Percentiles rank a stretch among this genome's conserved stretches.
Conservation (phyloP, 2,329 filamentous ascomycete genomes). For the Venturia oleaginea region DNA sequence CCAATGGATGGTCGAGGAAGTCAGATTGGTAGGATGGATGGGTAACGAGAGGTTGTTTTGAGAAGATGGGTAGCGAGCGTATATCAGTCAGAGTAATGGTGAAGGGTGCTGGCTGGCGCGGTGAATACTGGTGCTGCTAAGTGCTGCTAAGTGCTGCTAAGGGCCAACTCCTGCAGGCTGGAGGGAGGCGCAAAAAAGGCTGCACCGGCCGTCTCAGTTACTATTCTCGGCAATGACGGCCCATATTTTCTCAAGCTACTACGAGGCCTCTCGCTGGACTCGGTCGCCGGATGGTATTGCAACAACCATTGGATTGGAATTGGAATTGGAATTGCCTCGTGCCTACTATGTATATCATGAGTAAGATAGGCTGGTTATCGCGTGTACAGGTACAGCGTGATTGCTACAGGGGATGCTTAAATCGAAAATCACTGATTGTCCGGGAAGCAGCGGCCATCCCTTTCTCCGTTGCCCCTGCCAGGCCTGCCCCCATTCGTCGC, state of each 20-base stretch:
- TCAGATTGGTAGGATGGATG: not conserved
- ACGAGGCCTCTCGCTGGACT: not conserved
- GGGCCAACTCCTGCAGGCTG: no score
- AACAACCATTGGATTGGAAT: not conserved
- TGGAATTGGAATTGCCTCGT: not conserved
- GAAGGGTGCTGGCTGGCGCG: not conserved
- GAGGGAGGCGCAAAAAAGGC: no score
- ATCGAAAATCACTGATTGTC: not conserved
- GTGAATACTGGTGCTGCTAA: not conserved
- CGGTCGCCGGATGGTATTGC: no score
- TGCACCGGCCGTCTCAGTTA: no score
- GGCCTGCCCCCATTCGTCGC: not conserved
- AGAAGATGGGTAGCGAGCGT: not conserved
- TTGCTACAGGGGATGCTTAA: no score
- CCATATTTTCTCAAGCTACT: not conserved
- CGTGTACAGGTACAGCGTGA: no score
- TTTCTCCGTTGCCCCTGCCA: not conserved
- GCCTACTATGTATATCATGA: no score
- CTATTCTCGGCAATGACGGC: not conserved
- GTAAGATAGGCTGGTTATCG: no score
- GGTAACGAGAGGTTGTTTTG: not conserved
- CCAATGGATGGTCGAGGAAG: not conserved
- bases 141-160: no score
- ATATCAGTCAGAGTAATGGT: not conserved
- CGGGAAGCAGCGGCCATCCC: not conserved